These are phyloP conservation scores for Jackrogersella minutella DNA, from an alignment of 495 filamentous ascomycete genomes.

Conservation along the genomic window DNA sequence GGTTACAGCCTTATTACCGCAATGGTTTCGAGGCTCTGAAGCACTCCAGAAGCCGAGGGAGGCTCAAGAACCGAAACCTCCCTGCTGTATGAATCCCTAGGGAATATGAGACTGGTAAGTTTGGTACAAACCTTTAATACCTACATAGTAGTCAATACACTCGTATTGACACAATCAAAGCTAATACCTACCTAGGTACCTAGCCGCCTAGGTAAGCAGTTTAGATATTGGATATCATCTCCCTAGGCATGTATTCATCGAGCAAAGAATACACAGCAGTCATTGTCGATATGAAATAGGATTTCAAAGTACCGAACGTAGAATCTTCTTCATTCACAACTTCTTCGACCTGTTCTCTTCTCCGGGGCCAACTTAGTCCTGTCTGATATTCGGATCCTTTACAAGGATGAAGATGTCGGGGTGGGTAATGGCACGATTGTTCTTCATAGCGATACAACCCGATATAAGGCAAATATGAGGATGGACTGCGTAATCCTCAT, in stretches of 20 bases:
- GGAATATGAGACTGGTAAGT: not conserved
- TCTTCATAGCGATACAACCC: constrained; percentile 18
- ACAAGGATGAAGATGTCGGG: constrained; percentile 28
- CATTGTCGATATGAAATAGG: not conserved
- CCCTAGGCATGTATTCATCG: not conserved
- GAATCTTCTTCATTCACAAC: constrained; percentile 8
- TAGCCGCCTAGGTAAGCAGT: not conserved
- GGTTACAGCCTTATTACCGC: constrained; percentile 35
- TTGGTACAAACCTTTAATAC: not conserved
- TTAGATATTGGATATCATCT: not conserved
- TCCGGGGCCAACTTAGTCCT: constrained; percentile 10
- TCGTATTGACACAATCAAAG: not conserved
- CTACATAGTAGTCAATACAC: not conserved
- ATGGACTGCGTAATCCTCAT: constrained; percentile 18
- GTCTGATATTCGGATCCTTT: constrained; percentile 39
- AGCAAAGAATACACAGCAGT: constrained; percentile 5
- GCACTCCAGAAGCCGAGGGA: not conserved
- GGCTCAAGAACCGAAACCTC: not conserved
- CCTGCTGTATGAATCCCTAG: too few species aligned
- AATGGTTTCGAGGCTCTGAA: constrained; percentile 27
- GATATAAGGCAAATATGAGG: constrained; percentile 20
- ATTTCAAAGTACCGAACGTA: not conserved
- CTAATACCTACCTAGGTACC: not conserved
- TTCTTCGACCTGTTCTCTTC: not conserved
- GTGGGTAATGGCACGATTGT: constrained; percentile 54